Percentiles rank a stretch among this genome's conserved stretches.
Evolutionary conservation across 202 grass and related monocot genomes (phyloP).

Genomic region (Dendrocalamus latiflorus): DNA sequence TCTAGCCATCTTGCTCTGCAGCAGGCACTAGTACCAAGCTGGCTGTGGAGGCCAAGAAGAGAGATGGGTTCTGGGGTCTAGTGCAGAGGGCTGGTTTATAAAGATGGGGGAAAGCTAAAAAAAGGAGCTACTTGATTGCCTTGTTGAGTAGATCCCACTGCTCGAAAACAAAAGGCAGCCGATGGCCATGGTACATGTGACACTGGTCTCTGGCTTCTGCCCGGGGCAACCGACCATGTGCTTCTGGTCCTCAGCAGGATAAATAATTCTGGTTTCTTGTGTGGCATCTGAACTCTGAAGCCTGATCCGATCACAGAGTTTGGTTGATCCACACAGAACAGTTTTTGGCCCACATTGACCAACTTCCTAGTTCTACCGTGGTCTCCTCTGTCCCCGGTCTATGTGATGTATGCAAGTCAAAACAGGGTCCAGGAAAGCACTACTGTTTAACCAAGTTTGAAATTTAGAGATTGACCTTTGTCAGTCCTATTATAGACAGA

Average conservation of each 20-base stretch:
- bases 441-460: background rate
- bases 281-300: background rate
- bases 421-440: background rate
- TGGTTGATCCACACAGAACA: background rate
- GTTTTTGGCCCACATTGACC: conserved; percentile 22
- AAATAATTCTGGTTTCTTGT: background rate
- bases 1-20: conserved; percentile 37
- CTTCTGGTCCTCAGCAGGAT: background rate
- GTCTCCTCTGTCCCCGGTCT: background rate
- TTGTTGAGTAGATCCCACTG: conserved; percentile 22
- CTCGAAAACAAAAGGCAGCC: background rate
- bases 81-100: conserved; percentile 9
- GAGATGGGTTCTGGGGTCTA: background rate
- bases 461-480: background rate
- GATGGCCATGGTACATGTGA: conserved; percentile 20
- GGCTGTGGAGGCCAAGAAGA: conserved; percentile 5
- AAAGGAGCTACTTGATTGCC: conserved; percentile 13
- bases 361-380: background rate
- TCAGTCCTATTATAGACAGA: background rate
- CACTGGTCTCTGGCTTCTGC: conserved; percentile 20
- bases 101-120: background rate
- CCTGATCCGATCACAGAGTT: conserved; percentile 23
- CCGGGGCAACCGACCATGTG: conserved; percentile 45
- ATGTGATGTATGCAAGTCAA: conserved; percentile 10
- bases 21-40: background rate